These are phyloP conservation scores for Waltergamsia citrina DNA, from an alignment of 2,329 filamentous ascomycete genomes.

Conservation along the genomic window DNA sequence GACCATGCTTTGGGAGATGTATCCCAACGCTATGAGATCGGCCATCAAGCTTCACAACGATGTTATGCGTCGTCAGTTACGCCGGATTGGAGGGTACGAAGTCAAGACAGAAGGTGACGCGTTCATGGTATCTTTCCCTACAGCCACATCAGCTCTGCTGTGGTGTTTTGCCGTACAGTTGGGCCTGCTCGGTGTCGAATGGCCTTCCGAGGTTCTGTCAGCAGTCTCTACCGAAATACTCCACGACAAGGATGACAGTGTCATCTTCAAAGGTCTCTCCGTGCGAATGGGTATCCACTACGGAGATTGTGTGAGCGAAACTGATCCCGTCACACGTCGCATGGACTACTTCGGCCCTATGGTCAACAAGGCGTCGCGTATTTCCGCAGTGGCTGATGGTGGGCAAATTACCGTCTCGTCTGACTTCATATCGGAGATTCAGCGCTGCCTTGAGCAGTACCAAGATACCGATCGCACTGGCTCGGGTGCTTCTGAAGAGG, in stretches of 20 bases:
- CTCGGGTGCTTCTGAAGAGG: slow-evolving; percentile 55
- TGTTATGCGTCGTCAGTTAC: slow-evolving; percentile 85
- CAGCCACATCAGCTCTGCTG: slow-evolving; percentile 83
- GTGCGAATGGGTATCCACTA: slow-evolving; percentile 98
- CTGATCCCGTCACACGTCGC: slow-evolving; percentile 88
- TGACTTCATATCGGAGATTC: slow-evolving; percentile 94
- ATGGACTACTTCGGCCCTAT: slow-evolving; percentile 99
- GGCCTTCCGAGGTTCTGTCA: slow-evolving; percentile 87
- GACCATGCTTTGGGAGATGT: slow-evolving; percentile 91
- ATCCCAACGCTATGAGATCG: slow-evolving; percentile 88
- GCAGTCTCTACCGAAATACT: slow-evolving; percentile 78
- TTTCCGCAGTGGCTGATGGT: slow-evolving; percentile 88
- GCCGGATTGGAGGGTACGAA: slow-evolving; percentile 92
- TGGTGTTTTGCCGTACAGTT: slow-evolving; percentile 96
- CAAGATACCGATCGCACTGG: slow-evolving; percentile 71
- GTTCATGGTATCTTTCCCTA: slow-evolving; percentile 98
- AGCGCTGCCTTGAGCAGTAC: slow-evolving; percentile 80
- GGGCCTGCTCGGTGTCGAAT: slow-evolving; percentile 76
- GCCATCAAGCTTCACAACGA: slow-evolving; percentile 98
- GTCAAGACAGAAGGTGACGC: slow-evolving; percentile 99
- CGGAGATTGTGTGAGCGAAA: slow-evolving; percentile 88
- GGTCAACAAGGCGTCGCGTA: slow-evolving; percentile 94
- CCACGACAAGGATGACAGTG: slow-evolving; percentile 71
- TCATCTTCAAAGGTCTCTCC: slow-evolving; percentile 90
- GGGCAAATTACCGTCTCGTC: slow-evolving; percentile 95